These are phyloP conservation scores for Vigna hirtella DNA, from an alignment of 306 rosid species.

Conservation along the genomic window DNA sequence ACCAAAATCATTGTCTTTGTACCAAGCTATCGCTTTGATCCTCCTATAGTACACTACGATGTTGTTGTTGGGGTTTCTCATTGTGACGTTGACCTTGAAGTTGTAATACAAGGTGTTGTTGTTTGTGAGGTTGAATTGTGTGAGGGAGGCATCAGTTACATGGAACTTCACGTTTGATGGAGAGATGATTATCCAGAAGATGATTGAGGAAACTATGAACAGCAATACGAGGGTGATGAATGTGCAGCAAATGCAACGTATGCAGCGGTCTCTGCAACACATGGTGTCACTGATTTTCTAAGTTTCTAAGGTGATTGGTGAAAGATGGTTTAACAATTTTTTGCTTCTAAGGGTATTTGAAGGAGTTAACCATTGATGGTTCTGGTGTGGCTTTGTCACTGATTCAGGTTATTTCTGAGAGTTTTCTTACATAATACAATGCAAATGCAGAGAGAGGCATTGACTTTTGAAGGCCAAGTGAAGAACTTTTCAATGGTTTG, in stretches of 20 bases:
- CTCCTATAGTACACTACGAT: conserved; percentile 32
- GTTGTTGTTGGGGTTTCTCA: conserved; percentile 47
- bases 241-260: conserved; percentile 10
- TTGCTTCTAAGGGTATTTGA: no score
- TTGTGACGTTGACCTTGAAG: conserved; percentile 46
- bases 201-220: not conserved
- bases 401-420: no score
- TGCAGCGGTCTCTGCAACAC: no score
- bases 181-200: conserved; percentile 4
- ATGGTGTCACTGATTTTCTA: no score
- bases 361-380: no score
- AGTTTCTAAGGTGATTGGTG: no score
- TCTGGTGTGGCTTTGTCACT: no score
- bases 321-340: no score
- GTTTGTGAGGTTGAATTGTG: conserved; percentile 47
- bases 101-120: conserved; percentile 44
- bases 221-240: not conserved
- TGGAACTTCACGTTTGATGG: conserved; percentile 47
- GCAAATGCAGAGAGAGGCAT: no score
- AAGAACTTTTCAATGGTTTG: no score
- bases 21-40: conserved; percentile 40
- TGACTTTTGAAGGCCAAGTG: no score
- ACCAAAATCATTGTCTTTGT: conserved; percentile 38
- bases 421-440: no score
- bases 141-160: conserved; percentile 40